Evolutionary conservation across 805 yeast species (phyloP), one percentile per base, ranked within the genome.

Genomic region (Saccharomycopsis microspora): DNA sequence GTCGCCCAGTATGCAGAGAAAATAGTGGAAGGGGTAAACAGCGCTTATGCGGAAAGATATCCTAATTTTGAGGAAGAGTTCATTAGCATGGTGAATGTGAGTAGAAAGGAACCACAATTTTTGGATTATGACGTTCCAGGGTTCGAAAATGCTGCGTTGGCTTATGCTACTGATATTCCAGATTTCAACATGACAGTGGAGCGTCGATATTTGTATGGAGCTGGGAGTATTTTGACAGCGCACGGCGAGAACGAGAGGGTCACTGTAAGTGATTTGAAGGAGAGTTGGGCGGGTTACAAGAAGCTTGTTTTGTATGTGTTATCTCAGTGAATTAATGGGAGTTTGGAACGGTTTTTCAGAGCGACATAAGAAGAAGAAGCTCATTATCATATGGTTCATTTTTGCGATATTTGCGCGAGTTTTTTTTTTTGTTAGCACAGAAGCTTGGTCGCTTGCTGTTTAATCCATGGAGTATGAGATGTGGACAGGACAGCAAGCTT

Each of bases 111-210:
- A 4, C 78, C 82, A 4, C 68, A 67, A 11, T 65, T 64, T 49
- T 66, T 76, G 54, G 82, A 81, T 57, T 71, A 68, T 58, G 67
- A 78, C 5, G 79, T 81, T 4, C 76, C 78, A n/a, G 86, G 85
- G 0, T 82, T 81, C 55, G 83, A 80, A 3, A 63, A 67, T 10
- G 62, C 68, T 19, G 63, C 71, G 4, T 60, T 72, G 52, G 73
- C 79, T 1, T 76, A 75, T 36, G 49, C 42, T n/a, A 49, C 53
- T 9, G 53, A 46, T 39, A 43, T 49, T 35, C 53, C 53, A 4
- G 45, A 30, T n/a, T 49, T 49, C 34, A 43, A 37, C 9, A 35
- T 40, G 29, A 41, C 43, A 5, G 50, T 46, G 8, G 19, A 31
- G 3, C 32, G 61, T 47, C 59, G 75, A 50, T 74, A 68, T 55